A percentile compares a stretch with the other conserved stretches of the same genome.
Conservation (phyloP, 2,329 filamentous ascomycete species). For the Pseudocercospora fijiensis region DNA sequence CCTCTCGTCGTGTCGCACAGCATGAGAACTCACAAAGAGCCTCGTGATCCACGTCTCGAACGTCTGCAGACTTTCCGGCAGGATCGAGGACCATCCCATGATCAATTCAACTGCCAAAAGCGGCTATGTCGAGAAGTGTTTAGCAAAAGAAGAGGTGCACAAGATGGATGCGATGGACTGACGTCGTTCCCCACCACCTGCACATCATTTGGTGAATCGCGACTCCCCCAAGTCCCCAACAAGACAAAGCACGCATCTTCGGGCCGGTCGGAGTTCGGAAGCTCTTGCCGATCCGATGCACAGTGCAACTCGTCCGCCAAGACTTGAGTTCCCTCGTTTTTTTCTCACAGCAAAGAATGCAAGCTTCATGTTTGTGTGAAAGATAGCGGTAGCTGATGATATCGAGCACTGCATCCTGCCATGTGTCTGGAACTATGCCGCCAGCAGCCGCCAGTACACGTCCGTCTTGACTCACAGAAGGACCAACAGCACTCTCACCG, state of each 20-base stretch:
- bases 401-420: background rate
- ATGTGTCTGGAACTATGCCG: background rate
- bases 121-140: background rate
- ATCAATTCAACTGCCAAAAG: background rate
- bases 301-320: background rate
- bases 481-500: conserved; percentile 14
- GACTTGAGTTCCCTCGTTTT: background rate
- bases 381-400: too few species aligned
- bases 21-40: conserved; percentile 56
- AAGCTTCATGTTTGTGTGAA: too few species aligned
- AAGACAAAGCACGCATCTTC: background rate
- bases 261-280: background rate
- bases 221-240: background rate
- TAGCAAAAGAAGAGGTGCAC: background rate
- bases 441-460: background rate
- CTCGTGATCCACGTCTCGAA: conserved; percentile 63
- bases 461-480: conserved; percentile 1
- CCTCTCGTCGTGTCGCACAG: conserved; percentile 10
- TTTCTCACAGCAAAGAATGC: background rate
- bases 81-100: conserved; percentile 66
- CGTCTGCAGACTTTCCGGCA: conserved; percentile 57
- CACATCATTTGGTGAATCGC: background rate
- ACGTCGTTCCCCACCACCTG: background rate
- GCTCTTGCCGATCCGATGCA: background rate
- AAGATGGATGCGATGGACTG: background rate